Base-by-base conservation (phyloP, 2,329 filamentous ascomycete genomes). In the Hymenoscyphus infarciens region DNA sequence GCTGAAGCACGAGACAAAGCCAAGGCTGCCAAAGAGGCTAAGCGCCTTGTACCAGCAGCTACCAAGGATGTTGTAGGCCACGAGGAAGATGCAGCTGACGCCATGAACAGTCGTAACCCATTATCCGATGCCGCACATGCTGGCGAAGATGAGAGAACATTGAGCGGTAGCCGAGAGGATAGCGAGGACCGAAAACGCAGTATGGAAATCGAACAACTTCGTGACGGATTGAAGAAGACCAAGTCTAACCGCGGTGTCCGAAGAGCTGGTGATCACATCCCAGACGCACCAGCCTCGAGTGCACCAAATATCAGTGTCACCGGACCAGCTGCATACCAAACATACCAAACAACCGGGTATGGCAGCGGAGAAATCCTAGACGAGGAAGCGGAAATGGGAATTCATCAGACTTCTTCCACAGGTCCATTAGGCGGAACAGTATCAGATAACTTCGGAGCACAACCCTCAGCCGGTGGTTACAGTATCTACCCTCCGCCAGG, bases 1-100 rank as follows among this genome's bases (percentile, higher is more conserved):
- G 77, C 81, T 31, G 78, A 81, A 39, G 86, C 87, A 60, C 85
- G 90, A 60, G 81, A 86, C 2, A 81, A 83, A 60, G 82, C 84
- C 38, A 79, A 79, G 1, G 78, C 83, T 62, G 79, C 80, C 1
- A 88, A 90, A 72, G 87, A 91, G 65, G 84, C 81, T 4, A 80
- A 79, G 60, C 87, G 91, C 38, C 76, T 96, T 71, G 79, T 90
- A 5, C 88, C 90, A 1, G 58, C 67, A 25, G 38, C 64, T 11
- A 58, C 59, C 42, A n/a, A n/a, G 1, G 56, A 64, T 8, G 6
- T 59, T n/a, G 68, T 71, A 72, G 64, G 70, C 61, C 59, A 65
- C 2, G 78, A 81, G 67, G 70, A 70, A 29, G 68, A 72, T 5
- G 78, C 81, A 27, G 78, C 82, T 55, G 76, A 74, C 35, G 70